These are phyloP conservation scores for Mycena polygramma DNA, from an alignment of 768 basidiomycete species.

Conservation along the genomic window DNA sequence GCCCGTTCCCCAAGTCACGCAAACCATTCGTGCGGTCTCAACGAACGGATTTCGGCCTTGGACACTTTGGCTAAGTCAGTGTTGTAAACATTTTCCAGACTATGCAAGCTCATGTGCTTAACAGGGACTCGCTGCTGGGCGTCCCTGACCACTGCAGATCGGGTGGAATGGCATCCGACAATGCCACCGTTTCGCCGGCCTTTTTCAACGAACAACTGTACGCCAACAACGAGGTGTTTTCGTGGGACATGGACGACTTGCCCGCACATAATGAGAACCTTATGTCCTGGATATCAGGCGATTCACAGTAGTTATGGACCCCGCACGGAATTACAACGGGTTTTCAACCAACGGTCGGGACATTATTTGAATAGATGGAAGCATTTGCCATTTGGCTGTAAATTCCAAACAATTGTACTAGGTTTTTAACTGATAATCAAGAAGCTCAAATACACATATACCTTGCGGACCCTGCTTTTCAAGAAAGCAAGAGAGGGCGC, in stretches of 20 bases:
- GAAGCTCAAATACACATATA: too few relatives aligned
- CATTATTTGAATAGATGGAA: too few relatives aligned
- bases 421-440: too few relatives aligned
- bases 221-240: slow-evolving; percentile 3
- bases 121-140: slow-evolving; percentile 20
- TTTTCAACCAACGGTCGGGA: too few relatives aligned
- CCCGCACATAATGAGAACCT: slow-evolving; percentile 10
- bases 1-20: slow-evolving; percentile 52
- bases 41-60: slow-evolving; percentile 11
- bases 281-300: slow-evolving; percentile 20
- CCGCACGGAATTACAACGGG: too few relatives aligned
- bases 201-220: slow-evolving; percentile 2
- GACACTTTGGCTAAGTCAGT: slow-evolving; percentile 28
- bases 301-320: too few relatives aligned
- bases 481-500: too few relatives aligned
- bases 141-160: background rate
- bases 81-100: background rate
- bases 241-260: slow-evolving; percentile 17
- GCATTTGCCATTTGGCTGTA: too few relatives aligned
- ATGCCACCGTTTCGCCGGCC: background rate
- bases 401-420: too few relatives aligned
- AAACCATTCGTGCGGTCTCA: slow-evolving; percentile 21
- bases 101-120: background rate
- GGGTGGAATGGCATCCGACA: background rate
- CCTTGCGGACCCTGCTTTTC: too few relatives aligned